Conservation (phyloP, 306 rosid species). For the Quercus agrifolia region DNA sequence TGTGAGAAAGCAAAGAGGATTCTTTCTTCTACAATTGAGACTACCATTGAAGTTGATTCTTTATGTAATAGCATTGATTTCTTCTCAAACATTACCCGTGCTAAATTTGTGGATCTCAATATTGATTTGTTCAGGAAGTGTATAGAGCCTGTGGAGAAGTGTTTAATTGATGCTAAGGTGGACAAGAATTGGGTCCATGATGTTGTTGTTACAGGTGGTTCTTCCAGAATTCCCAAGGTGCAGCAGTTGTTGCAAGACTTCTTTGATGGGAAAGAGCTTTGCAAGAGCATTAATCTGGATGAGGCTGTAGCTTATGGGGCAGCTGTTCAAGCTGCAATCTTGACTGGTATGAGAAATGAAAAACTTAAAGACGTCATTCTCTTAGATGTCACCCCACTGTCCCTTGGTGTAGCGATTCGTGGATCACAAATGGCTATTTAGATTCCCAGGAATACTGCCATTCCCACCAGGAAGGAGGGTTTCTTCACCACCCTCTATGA, state of each 20-base stretch:
- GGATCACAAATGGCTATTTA: neutral
- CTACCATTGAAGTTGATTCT: neutral
- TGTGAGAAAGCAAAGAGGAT: conserved; percentile 18
- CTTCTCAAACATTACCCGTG: conserved; percentile 14
- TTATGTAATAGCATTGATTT: conserved; percentile 15
- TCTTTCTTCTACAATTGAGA: neutral
- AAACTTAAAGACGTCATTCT: conserved; percentile 9
- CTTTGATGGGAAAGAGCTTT: conserved; percentile 25
- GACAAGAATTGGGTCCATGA: conserved; percentile 17
- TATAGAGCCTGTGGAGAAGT: conserved; percentile 18
- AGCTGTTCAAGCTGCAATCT: neutral
- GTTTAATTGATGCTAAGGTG: conserved; percentile 21
- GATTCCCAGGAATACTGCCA: conserved; percentile 17
- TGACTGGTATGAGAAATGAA: conserved; percentile 13
- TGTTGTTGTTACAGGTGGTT: conserved; percentile 22
- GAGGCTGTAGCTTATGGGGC: conserved; percentile 27
- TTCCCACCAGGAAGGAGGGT: conserved; percentile 4
- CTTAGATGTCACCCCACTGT: conserved; percentile 22
- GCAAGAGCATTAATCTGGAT: conserved; percentile 24
- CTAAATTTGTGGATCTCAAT: conserved; percentile 15
- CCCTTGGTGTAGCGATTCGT: neutral
- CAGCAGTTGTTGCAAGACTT: conserved; percentile 18
- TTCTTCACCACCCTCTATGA: neutral
- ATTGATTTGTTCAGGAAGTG: conserved; percentile 11
- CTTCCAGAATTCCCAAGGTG: conserved; percentile 19